Evolutionary conservation across 2,329 filamentous ascomycete genomes (phyloP), one percentile per base, ranked within the genome.

Genomic region (Fusarium anthophilum): DNA sequence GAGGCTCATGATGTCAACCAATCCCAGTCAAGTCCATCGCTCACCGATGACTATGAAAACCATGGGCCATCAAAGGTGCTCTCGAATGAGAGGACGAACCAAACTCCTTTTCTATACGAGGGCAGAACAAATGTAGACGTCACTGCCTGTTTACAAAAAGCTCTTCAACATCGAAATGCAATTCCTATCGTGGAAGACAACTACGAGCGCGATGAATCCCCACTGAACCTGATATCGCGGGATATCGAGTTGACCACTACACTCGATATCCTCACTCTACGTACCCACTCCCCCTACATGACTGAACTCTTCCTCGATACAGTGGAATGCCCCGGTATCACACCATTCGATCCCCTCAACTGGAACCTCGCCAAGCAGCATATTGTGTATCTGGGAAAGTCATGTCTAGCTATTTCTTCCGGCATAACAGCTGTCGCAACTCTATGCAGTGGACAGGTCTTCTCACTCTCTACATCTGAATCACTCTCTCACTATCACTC

Each of bases 111-210:
- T 4, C 2, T 60, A 0, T 54, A 54, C 26, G 45, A 60, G 4
- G 57, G 57, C 13, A 54, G 45, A 14, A 54, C 57, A 2, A 60
- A 60, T 32, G n/a, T 60, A 3, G 45, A 60, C 9, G 45, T 60
- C 5, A 60, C 45, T 4, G 57, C 57, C 3, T 60, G 57, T 2
- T 26, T 60, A 3, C 24, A 51, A 3, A 60, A 60, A 15, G 57
- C 57, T 7, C 57, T 60, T 11, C 45, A 39, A 17, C 15, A 26
- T 8, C 26, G 35, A 22, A 54, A 10, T 22, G 5, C 11, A 39
- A 14, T 2, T 22, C 14, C 45, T 35, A 11, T 30, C 12, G n/a
- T 17, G 20, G 5, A 53, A 11, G 17, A 54, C 0, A 22, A 8
- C 37, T 37, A 22, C 7, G 57, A 26, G 4, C 30, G 44, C 10